A percentile compares a stretch with the other conserved stretches of the same genome.
These are phyloP conservation scores for Curvularia spicifera DNA, from an alignment of 2,329 filamentous ascomycete species.

Conservation along the genomic window DNA sequence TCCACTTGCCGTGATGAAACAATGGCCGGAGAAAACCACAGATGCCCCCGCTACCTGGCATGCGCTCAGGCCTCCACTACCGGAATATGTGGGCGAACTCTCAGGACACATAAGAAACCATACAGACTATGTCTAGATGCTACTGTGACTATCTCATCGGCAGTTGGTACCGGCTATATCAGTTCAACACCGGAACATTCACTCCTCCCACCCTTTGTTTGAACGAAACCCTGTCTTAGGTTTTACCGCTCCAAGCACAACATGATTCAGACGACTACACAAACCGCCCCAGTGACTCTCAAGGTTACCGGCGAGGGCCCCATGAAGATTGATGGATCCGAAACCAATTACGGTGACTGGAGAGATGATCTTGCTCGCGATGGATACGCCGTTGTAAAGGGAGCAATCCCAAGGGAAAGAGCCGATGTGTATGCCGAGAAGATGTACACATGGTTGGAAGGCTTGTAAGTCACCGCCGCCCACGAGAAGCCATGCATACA, in stretches of 20 bases:
- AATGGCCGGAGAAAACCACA: not conserved
- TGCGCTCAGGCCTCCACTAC: not conserved
- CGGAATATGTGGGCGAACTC: not conserved
- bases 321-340: constrained; percentile 29
- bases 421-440: constrained; percentile 47
- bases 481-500: not conserved
- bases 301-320: constrained; percentile 12
- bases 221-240: not conserved
- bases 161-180: not conserved
- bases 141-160: not conserved
- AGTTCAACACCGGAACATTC: not conserved
- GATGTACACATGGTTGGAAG: constrained; percentile 41
- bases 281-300: constrained; percentile 17
- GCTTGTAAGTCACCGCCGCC: constrained; percentile 30
- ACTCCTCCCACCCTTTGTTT: not conserved
- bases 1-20: not conserved
- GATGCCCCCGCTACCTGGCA: no score
- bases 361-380: constrained; percentile 35
- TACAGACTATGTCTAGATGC: not conserved
- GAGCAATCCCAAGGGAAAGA: constrained; percentile 53
- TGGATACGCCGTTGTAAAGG: constrained; percentile 52
- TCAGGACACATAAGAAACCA: not conserved
- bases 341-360: constrained; percentile 43
- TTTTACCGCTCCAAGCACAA: not conserved
- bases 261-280: constrained; percentile 24